A percentile compares a stretch with the other conserved stretches of the same genome.
phyloP scores from a whole-genome alignment of 2,329 filamentous ascomycete species.

The Ascochyta clinopodiicola region DNA sequence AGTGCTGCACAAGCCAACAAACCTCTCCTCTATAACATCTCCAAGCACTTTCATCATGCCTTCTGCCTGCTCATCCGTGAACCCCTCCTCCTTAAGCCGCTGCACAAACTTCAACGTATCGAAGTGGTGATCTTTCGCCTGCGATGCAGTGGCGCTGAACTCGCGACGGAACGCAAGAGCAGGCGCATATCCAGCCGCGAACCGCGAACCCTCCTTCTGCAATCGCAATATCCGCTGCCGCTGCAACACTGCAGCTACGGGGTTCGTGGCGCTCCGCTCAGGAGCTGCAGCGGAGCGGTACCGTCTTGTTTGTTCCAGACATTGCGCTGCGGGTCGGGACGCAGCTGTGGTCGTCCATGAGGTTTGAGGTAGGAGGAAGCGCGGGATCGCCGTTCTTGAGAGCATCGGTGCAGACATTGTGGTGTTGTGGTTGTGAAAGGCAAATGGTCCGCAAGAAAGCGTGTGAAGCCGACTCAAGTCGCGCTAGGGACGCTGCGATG shows the following conservation, averaged over 20 bases:
- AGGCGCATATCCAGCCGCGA: slow-evolving; percentile 8
- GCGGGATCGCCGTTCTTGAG: slow-evolving; percentile 43
- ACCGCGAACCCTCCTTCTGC: slow-evolving; percentile 5
- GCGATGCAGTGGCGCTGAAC: slow-evolving; percentile 73
- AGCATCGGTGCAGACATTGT: slow-evolving; percentile 36
- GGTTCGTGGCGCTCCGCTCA: slow-evolving; percentile 18
- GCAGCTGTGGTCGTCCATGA: slow-evolving; percentile 41
- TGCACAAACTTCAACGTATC: slow-evolving; percentile 98
- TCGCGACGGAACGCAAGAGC: slow-evolving; percentile 28
- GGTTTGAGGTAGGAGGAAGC: slow-evolving; percentile 48
- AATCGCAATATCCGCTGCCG: slow-evolving; percentile 14
- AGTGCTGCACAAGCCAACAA: slow-evolving; percentile 10
- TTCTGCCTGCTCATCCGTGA: slow-evolving; percentile 91
- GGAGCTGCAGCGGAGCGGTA: slow-evolving; percentile 22
- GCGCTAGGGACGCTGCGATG: slow-evolving; percentile 11
- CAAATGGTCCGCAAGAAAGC: slow-evolving; percentile 12
- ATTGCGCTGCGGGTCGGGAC: slow-evolving; percentile 27
- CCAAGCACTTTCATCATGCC: slow-evolving; percentile 99
- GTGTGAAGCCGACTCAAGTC: slow-evolving; percentile 1
- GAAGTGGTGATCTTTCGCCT: slow-evolving; percentile 85
- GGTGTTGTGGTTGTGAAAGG: slow-evolving; percentile 23
- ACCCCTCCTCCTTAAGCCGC: slow-evolving; percentile 85
- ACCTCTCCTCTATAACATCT: slow-evolving; percentile 96
- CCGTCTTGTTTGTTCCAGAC: slow-evolving; percentile 24
- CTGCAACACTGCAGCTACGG: slow-evolving; percentile 16